Percentiles rank a stretch among this genome's conserved stretches.
These are phyloP conservation scores for Lasiosphaeria miniovina DNA, from an alignment of 495 filamentous ascomycete species.

Conservation along the genomic window DNA sequence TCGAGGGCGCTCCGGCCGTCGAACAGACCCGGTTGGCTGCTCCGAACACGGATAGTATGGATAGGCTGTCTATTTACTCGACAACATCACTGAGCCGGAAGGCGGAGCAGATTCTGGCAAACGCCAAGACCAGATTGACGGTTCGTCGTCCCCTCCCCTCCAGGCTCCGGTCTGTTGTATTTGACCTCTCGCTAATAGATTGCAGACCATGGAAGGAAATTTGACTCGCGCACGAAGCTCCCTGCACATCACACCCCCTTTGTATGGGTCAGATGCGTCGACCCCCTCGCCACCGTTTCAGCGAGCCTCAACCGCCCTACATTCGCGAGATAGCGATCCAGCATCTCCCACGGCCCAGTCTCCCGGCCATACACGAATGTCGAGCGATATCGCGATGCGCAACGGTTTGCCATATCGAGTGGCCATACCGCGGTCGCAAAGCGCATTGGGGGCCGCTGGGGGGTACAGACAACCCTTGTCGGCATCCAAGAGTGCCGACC, in stretches of 20 bases:
- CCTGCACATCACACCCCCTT: constrained; percentile 58
- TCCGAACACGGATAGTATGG: constrained; percentile 27
- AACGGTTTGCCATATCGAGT: constrained; percentile 34
- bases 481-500: constrained; percentile 37
- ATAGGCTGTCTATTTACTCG: constrained; percentile 49
- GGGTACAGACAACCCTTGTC: constrained; percentile 45
- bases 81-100: constrained; percentile 73
- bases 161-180: not conserved
- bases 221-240: constrained; percentile 74
- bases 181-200: constrained; percentile 7
- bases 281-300: constrained; percentile 43
- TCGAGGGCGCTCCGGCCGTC: constrained; percentile 34
- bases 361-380: constrained; percentile 39
- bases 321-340: constrained; percentile 20
- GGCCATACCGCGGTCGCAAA: constrained; percentile 39
- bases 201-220: constrained; percentile 90
- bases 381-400: constrained; percentile 44
- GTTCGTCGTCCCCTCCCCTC: constrained; percentile 49
- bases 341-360: constrained; percentile 17
- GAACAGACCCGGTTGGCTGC: constrained; percentile 23
- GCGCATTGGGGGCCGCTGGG: constrained; percentile 47
- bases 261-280: constrained; percentile 50
- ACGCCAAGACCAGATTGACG: constrained; percentile 82
- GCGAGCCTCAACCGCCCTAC: constrained; percentile 33
- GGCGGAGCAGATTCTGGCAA: constrained; percentile 84